Base-by-base conservation (phyloP, 148 eudicot species). In the Silene conica region DNA sequence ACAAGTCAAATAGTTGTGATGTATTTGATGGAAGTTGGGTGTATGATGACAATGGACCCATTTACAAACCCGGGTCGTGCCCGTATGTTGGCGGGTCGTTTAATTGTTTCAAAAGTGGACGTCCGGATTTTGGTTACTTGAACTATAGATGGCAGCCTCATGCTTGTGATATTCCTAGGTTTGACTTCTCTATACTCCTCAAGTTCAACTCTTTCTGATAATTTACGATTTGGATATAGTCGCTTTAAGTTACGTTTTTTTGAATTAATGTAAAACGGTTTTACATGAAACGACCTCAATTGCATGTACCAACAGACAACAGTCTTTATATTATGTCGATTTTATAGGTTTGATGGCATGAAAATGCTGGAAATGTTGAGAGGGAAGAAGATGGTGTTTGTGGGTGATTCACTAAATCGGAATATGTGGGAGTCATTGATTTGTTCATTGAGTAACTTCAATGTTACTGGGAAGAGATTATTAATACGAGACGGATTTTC, bases 381-480 rank as follows among this genome's bases (percentile, higher is more conserved):
- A 79, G 90, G 90, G n/a, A 86, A 87, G 70, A 85, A 77, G 48
- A 5, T 89, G 77, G 90, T 85, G 26, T 86, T 89, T 77, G 88
- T 86, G 34, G 92, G 92, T 2, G 92, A 89, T 76, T 89, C 92
- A 18, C 63, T 89, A 28, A 89, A 89, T 68, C 80, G 92, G 31
- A 89, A 89, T 80, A 86, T 85, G 92, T 89, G 88, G 83, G 87
- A 89, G 67, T 89, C 92, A 10, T 60, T 89, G 71, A 82, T 87
- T 8, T 89, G 92, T 73, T 73, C 78, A 54, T 45, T 89, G 78
- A 66, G 70, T 87, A 82, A 69, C 76, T 70, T 69, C 75, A 80
- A 3, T 80, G 80, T n/a, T n/a, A 61, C n/a, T 34, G 64, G 10
- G 69, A 82, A 72, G 50, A 80, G 71, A 70, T 78, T 63, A 15